Conservation (phyloP, 345 rosid genomes). For the Camelina sativa region DNA sequence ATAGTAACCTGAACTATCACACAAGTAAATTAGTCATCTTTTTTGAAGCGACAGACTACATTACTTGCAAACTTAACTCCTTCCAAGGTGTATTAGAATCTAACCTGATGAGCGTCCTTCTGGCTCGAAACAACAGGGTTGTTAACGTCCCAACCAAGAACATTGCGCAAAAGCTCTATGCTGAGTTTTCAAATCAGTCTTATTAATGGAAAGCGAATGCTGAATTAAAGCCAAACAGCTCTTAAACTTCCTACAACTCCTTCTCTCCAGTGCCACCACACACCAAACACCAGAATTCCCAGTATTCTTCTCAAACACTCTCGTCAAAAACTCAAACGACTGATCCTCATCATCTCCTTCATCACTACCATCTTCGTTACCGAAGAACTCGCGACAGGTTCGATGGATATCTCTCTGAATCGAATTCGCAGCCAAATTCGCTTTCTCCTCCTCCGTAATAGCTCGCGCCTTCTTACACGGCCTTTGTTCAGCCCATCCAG, state of each 20-base stretch:
- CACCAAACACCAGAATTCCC: slow-evolving; percentile 65
- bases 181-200: slow-evolving; percentile 56
- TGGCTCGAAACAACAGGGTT: slow-evolving; percentile 43
- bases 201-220: slow-evolving; percentile 58
- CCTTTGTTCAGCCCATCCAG: slow-evolving; percentile 52
- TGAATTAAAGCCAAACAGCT: slow-evolving; percentile 66
- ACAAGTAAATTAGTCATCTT: slow-evolving; percentile 11
- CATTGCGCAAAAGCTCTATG: slow-evolving; percentile 75
- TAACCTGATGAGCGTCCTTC: slow-evolving; percentile 38
- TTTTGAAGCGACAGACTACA: background rate
- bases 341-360: slow-evolving; percentile 33
- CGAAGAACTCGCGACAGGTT: slow-evolving; percentile 52
- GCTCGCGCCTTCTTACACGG: slow-evolving; percentile 25
- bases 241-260: slow-evolving; percentile 55
- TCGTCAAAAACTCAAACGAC: slow-evolving; percentile 50
- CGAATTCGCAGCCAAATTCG: slow-evolving; percentile 39
- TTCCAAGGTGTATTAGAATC: background rate
- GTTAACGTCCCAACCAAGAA: slow-evolving; percentile 75
- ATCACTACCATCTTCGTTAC: slow-evolving; percentile 38
- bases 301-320: slow-evolving; percentile 50
- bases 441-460: slow-evolving; percentile 43
- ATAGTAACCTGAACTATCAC: background rate
- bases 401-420: slow-evolving; percentile 52
- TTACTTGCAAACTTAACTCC: too few relatives aligned
- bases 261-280: slow-evolving; percentile 62